Evolutionary conservation across 2,329 filamentous ascomycete species (phyloP), one percentile per base, ranked within the genome.

Genomic region (Pestalotiopsis sp.): DNA sequence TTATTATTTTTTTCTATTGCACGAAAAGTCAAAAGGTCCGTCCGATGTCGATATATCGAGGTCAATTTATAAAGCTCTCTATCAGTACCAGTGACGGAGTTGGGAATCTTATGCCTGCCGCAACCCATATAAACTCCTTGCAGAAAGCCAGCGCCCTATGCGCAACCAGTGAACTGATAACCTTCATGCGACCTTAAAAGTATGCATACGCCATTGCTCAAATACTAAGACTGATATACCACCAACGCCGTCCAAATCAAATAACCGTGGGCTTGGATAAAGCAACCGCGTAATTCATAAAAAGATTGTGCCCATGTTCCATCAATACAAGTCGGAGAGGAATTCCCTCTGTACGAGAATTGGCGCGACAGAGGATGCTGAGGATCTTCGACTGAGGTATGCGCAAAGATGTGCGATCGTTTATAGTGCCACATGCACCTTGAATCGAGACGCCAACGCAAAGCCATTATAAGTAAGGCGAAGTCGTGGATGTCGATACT

Each of bases 21-120:
- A 36, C 31, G 7, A 36, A 36, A 36, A 36, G 31, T 9, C 6
- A 36, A 36, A 36, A 36, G 9, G 31, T 7, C 2, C 31, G 31
- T 36, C 31, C 31, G 31, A 36, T 36, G 31, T 36, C 31, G 31
- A 36, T 36, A 45, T 45, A 45, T 13, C 41, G 20, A n/a, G 45
- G 20, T 20, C 20, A 52, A n/a, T 52, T 52, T 52, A 52, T 52
- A 59, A 59, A 59, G 57, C 20, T 59, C 57, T 59, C 57, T 59
- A 59, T 59, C 57, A 59, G 27, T 27, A 59, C 57, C 27, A 59
- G 57, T 59, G 57, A 59, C 27, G 57, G 57, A 59, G 57, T 27
- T 36, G 57, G 57, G 57, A 59, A 59, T 59, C 57, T 59, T 59
- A 31, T 59, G 57, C 23, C 57, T 36, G 14, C 23, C 27, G 57